Evolutionary conservation across 2,329 filamentous ascomycete genomes (phyloP).

Genomic region (Aspergillus ustus): DNA sequence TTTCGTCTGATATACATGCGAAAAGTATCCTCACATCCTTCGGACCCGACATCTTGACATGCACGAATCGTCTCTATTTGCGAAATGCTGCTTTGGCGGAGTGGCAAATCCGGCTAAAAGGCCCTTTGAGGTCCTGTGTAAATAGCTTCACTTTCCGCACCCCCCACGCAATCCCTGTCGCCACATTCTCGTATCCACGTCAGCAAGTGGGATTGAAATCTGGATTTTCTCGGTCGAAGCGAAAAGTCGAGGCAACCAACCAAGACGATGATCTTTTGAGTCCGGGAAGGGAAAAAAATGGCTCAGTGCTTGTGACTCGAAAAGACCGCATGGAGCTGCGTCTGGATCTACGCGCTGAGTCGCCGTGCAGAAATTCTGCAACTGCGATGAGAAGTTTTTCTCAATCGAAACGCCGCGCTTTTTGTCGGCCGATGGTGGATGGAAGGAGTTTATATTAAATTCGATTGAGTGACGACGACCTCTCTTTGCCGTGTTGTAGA

Average conservation of each 20-base stretch:
- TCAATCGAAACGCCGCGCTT: not conserved
- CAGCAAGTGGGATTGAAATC: not conserved
- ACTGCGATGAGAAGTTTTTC: not conserved
- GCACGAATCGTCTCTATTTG: too few species aligned
- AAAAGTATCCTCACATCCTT: too few species aligned
- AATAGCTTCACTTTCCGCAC: conserved; percentile 7
- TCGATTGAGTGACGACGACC: not conserved
- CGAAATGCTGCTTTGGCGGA: too few species aligned
- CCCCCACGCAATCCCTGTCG: conserved; percentile 7
- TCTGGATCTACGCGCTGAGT: not conserved
- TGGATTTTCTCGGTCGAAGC: not conserved
- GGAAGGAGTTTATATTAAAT: not conserved
- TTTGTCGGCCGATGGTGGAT: not conserved
- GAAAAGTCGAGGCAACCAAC: conserved; percentile 1
- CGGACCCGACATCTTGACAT: too few species aligned
- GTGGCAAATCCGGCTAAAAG: too few species aligned
- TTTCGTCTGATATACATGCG: too few species aligned
- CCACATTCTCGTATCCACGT: conserved; percentile 5
- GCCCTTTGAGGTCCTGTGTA: not conserved
- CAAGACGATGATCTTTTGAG: not conserved
- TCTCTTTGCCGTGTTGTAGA: too few species aligned
- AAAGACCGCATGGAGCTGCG: not conserved
- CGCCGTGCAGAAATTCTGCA: not conserved
- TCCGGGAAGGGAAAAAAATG: not conserved
- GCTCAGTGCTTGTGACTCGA: not conserved